Evolutionary conservation across 305 asterid genomes (phyloP).

Genomic region (Fraxinus latifolia): DNA sequence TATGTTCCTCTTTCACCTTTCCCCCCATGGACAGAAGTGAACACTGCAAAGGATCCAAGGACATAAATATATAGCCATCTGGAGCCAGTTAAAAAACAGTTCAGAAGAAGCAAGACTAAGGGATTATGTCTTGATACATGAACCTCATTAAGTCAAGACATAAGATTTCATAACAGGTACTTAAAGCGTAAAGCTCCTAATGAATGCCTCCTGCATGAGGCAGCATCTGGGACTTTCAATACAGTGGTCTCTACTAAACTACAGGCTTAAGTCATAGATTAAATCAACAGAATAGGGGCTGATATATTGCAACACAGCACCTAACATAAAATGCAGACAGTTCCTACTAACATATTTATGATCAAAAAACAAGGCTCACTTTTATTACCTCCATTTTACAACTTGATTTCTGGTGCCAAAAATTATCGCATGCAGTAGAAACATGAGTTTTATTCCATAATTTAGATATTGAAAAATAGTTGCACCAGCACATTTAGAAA

Average conservation of each 20-base stretch:
- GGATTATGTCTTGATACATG: not conserved
- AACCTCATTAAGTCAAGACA: not conserved
- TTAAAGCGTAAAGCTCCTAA: not conserved
- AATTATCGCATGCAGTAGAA: not conserved
- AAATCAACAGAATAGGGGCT: not conserved
- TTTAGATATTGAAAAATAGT: not conserved
- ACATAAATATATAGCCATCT: constrained; percentile 12
- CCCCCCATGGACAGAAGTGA: constrained; percentile 79
- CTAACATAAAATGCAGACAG: not conserved
- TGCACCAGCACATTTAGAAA: not conserved
- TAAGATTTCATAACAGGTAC: not conserved
- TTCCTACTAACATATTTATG: not conserved
- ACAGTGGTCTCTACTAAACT: not conserved
- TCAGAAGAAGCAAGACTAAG: not conserved
- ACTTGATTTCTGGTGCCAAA: not conserved
- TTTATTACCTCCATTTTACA: not conserved
- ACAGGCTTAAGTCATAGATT: not conserved
- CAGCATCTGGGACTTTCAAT: not conserved
- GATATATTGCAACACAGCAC: not conserved
- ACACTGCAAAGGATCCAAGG: constrained; percentile 49
- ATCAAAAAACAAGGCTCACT: not conserved
- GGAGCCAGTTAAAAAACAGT: not conserved
- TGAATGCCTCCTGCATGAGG: not conserved
- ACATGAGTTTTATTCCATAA: not conserved
- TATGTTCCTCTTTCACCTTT: constrained; percentile 80